A percentile compares a stretch with the other conserved stretches of the same genome.
Evolutionary conservation across 306 rosid genomes (phyloP).

Genomic region (Citrullus colocynthis): DNA sequence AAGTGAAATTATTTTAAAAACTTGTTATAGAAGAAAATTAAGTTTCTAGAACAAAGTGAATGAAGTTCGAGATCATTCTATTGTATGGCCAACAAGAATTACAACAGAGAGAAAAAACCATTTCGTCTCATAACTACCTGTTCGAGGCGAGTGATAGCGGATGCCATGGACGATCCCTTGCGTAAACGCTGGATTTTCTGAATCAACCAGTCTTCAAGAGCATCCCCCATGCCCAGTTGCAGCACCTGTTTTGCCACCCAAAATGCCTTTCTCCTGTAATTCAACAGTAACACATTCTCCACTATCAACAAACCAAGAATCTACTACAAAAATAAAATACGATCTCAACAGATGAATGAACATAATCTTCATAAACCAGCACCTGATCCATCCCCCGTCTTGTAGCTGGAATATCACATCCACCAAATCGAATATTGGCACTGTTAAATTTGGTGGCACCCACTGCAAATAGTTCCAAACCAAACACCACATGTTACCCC

Average conservation of each 20-base stretch:
- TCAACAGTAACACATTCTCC: background rate
- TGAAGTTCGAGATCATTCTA: too few species aligned
- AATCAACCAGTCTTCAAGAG: constrained; percentile 96
- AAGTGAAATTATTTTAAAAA: background rate
- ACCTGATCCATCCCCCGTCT: constrained; percentile 99
- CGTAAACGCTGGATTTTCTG: constrained; percentile 74
- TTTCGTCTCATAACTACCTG: constrained; percentile 25
- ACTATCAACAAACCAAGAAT: background rate
- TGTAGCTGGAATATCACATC: constrained; percentile 92
- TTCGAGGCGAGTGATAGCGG: constrained; percentile 71
- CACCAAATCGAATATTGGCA: constrained; percentile 77
- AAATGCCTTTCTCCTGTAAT: constrained; percentile 75
- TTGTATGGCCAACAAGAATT: too few species aligned
- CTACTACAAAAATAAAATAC: background rate
- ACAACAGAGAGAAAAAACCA: background rate
- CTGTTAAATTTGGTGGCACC: constrained; percentile 92
- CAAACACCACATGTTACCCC: background rate
- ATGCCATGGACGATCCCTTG: constrained; percentile 77
- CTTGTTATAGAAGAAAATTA: too few species aligned
- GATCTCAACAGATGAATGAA: background rate
- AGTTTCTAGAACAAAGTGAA: too few species aligned
- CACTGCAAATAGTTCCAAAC: constrained; percentile 37
- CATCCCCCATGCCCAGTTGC: constrained; percentile 99
- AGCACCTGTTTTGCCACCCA: constrained; percentile 98
- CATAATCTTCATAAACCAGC: constrained; percentile 1